These are phyloP conservation scores for Lodderomyces jiufengensis DNA, from an alignment of 1,139 yeast species.

Conservation along the genomic window DNA sequence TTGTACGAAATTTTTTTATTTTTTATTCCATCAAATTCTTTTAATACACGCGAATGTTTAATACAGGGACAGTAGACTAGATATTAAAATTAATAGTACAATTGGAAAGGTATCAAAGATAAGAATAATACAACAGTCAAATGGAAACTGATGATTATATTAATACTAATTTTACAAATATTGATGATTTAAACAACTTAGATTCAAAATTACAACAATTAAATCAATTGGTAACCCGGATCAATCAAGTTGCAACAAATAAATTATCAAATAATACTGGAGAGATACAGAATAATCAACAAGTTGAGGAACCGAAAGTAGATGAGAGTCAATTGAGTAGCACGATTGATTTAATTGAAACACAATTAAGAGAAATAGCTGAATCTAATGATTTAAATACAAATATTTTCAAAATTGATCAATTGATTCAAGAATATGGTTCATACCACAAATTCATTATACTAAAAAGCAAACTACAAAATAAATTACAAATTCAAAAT, in stretches of 20 bases:
- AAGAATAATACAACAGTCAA: not conserved
- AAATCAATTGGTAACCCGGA: conserved; percentile 14
- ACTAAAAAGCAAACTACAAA: conserved; percentile 9
- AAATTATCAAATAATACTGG: not conserved
- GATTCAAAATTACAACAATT: conserved; percentile 21
- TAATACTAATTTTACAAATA: conserved; percentile 25
- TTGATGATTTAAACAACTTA: conserved; percentile 25
- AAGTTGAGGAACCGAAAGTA: not conserved
- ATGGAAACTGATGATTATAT: conserved; percentile 21
- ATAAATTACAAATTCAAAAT: conserved; percentile 4
- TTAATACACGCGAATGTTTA: not conserved
- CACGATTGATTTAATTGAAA: conserved; percentile 6
- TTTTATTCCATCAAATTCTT: conserved; percentile 1
- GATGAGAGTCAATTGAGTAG: conserved; percentile 8
- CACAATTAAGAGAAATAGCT: no score
- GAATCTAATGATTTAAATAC: no score
- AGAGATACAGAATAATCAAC: no score
- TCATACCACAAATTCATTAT: conserved; percentile 14
- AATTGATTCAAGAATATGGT: conserved; percentile 16
- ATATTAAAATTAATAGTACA: no score
- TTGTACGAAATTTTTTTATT: no score
- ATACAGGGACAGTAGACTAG: no score
- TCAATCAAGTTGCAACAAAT: conserved; percentile 12
- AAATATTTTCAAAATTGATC: conserved; percentile 15
- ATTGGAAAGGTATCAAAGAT: no score